Evolutionary conservation across 2,329 filamentous ascomycete species (phyloP).

Genomic region (Tolypocladium amazonense): DNA sequence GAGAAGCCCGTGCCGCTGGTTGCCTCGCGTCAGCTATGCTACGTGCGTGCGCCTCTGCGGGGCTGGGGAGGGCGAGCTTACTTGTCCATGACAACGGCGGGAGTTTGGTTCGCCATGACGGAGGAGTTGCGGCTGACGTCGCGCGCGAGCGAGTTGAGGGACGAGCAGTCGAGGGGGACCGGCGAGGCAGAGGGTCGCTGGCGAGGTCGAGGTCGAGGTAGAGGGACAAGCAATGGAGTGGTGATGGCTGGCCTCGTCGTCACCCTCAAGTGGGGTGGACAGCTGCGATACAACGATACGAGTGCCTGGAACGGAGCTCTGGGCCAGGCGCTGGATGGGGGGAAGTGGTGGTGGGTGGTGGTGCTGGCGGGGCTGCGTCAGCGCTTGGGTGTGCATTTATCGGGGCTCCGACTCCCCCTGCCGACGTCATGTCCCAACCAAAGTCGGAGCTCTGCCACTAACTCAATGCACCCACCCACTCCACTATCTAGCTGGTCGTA

Average conservation of each 20-base stretch:
- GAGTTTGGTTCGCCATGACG: constrained; percentile 91
- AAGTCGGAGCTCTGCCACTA: neutral
- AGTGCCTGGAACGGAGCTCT: neutral
- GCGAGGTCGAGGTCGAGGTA: constrained; percentile 2
- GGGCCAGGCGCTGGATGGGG: neutral
- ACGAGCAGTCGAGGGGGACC: neutral
- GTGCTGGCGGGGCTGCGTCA: neutral
- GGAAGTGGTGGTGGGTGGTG: neutral
- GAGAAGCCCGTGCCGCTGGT: constrained; percentile 96
- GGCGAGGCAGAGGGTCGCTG: neutral
- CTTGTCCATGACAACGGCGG: constrained; percentile 99
- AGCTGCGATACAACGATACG: neutral
- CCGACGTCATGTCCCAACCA: neutral
- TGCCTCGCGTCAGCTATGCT: constrained; percentile 20
- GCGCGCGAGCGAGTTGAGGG: constrained; percentile 6
- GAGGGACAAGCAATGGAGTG: neutral
- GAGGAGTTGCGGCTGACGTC: constrained; percentile 11
- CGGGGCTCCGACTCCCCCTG: neutral
- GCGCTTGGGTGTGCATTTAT: neutral
- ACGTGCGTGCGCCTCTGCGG: constrained; percentile 9
- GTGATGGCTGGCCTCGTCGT: constrained; percentile 5
- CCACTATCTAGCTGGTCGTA: neutral
- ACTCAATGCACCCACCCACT: no score
- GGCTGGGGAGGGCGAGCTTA: constrained; percentile 45
- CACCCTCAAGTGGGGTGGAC: constrained; percentile 2